A percentile compares a stretch with the other conserved stretches of the same genome.
phyloP scores from a whole-genome alignment of 331 rosid genomes.

The Quercus phellos region DNA sequence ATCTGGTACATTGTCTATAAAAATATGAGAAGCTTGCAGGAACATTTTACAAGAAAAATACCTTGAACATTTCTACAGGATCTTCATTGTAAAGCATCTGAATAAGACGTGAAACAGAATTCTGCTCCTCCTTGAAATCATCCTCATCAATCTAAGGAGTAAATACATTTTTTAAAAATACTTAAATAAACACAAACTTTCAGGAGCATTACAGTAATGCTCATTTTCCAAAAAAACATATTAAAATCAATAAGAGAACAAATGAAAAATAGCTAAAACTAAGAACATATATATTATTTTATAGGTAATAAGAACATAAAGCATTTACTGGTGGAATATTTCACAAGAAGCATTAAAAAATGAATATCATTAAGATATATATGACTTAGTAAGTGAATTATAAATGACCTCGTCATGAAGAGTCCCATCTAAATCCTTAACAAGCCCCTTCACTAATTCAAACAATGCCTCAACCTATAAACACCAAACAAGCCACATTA shows the following conservation, averaged over 20 bases:
- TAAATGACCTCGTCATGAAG: conserved; percentile 63
- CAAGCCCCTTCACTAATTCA: conserved; percentile 89
- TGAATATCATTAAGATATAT: not conserved
- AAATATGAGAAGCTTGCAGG: not conserved
- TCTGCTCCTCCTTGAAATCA: conserved; percentile 96
- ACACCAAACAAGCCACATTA: conserved; percentile 23
- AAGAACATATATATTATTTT: not conserved
- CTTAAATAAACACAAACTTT: conserved; percentile 1
- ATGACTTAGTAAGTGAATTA: conserved; percentile 10
- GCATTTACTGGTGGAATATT: not conserved
- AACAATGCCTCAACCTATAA: conserved; percentile 89
- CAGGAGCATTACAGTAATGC: not conserved
- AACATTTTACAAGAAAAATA: conserved; percentile 15
- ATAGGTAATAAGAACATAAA: not conserved
- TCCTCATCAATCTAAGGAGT: conserved; percentile 75
- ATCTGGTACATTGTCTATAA: not conserved
- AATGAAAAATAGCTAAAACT: not conserved
- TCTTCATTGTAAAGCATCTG: conserved; percentile 91
- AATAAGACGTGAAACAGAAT: conserved; percentile 86
- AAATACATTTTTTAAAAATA: not conserved
- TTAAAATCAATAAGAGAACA: not conserved
- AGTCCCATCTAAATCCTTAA: conserved; percentile 73
- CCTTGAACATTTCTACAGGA: conserved; percentile 91
- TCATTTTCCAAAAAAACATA: not conserved
- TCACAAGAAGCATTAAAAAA: not conserved